Percentiles rank a stretch among this genome's conserved stretches.
Evolutionary conservation across 2,329 filamentous ascomycete genomes (phyloP).

Genomic region (Achaetomium macrosporum): DNA sequence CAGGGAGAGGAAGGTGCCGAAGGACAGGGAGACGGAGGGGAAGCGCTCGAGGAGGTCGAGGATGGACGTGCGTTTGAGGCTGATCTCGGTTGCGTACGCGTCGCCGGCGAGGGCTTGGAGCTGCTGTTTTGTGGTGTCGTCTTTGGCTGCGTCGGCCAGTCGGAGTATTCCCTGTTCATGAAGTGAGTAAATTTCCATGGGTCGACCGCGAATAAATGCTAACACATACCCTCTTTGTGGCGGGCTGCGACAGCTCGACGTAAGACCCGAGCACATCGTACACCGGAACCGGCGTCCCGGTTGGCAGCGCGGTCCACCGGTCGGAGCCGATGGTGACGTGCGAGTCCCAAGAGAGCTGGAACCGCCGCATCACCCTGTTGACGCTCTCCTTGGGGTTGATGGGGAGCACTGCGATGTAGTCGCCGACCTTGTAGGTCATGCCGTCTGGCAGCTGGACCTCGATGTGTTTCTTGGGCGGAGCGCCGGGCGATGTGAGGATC

Average conservation of each 20-base stretch:
- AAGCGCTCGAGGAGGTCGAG: constrained; percentile 66
- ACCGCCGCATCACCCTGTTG: constrained; percentile 57
- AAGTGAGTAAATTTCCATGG: background rate
- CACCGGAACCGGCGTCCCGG: constrained; percentile 52
- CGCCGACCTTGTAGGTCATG: constrained; percentile 63
- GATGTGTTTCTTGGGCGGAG: constrained; percentile 52
- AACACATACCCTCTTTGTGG: constrained; percentile 59
- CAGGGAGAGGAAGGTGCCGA: constrained; percentile 64
- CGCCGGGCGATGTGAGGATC: constrained; percentile 36
- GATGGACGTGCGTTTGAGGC: constrained; percentile 54
- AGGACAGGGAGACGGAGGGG: constrained; percentile 51
- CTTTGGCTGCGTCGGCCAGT: constrained; percentile 28
- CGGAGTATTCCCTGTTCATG: constrained; percentile 33
- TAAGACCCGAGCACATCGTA: constrained; percentile 62
- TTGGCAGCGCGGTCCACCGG: constrained; percentile 48
- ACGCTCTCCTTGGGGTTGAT: constrained; percentile 61
- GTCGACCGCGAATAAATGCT: background rate
- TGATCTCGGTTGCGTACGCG: constrained; percentile 43
- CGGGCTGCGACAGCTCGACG: constrained; percentile 66
- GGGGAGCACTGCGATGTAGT: constrained; percentile 70
- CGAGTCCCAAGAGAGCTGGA: constrained; percentile 64
- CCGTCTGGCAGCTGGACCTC: constrained; percentile 62
- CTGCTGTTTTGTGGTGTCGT: constrained; percentile 28
- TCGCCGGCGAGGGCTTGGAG: constrained; percentile 44
- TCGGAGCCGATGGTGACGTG: constrained; percentile 55